These are phyloP conservation scores for Margaritispora aquatica DNA, from an alignment of 495 filamentous ascomycete species.

Conservation along the genomic window DNA sequence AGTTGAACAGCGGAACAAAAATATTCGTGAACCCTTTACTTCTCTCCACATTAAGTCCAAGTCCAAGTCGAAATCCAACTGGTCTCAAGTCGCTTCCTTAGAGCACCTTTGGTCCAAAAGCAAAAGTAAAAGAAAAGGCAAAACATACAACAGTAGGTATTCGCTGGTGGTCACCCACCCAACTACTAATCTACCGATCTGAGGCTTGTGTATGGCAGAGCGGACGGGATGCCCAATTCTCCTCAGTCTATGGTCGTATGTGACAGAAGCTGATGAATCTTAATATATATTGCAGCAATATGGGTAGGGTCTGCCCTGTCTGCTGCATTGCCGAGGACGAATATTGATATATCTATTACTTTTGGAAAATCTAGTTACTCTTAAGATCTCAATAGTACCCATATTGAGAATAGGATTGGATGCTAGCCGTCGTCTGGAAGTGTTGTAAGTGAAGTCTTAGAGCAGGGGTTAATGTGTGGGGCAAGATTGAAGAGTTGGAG, in stretches of 20 bases:
- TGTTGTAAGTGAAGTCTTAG: not conserved
- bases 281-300: not conserved
- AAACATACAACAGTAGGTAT: constrained; percentile 30
- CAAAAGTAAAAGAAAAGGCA: too few relatives aligned
- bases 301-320: not conserved
- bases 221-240: constrained; percentile 22
- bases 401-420: not conserved
- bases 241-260: constrained; percentile 22
- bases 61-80: too few relatives aligned
- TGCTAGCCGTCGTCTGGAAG: not conserved
- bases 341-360: not conserved
- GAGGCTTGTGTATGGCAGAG: constrained; percentile 22
- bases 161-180: constrained; percentile 23
- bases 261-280: constrained; percentile 3
- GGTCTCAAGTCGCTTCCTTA: too few relatives aligned
- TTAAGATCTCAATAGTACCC: not conserved
- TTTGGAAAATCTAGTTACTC: not conserved
- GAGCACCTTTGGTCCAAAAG: not conserved
- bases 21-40: too few relatives aligned
- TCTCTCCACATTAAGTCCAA: too few relatives aligned
- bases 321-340: not conserved
- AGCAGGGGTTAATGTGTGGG: not conserved
- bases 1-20: too few relatives aligned
- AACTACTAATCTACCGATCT: constrained; percentile 22
- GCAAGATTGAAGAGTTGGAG: not conserved